Percentiles rank a stretch among this genome's conserved stretches.
Evolutionary conservation across 2,329 filamentous ascomycete genomes (phyloP).

Genomic region (Domatiomyces catenatus): DNA sequence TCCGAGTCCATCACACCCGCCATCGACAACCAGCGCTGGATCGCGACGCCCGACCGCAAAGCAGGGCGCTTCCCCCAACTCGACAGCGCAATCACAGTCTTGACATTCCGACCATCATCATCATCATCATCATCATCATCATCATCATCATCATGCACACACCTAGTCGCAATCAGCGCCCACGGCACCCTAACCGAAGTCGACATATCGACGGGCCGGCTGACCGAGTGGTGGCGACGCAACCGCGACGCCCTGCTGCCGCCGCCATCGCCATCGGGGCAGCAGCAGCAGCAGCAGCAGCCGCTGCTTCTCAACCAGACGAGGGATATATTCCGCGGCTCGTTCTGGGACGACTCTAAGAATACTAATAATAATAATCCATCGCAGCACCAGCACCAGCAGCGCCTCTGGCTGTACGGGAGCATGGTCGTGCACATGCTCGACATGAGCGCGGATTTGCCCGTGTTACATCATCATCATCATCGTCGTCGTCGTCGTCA

Average conservation of each 20-base stretch:
- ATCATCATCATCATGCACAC: constrained; percentile 23
- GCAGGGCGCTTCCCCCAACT: constrained; percentile 51
- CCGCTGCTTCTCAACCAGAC: constrained; percentile 46
- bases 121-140: constrained; percentile 13
- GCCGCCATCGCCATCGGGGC: constrained; percentile 49
- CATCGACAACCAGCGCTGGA: constrained; percentile 54
- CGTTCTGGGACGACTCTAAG: constrained; percentile 43
- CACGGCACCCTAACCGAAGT: constrained; percentile 61
- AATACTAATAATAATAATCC: constrained; percentile 17
- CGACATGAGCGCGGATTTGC: constrained; percentile 59
- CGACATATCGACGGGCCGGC: constrained; percentile 56
- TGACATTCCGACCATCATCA: constrained; percentile 48
- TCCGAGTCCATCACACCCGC: constrained; percentile 20
- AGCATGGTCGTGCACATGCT: constrained; percentile 83
- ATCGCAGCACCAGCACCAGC: constrained; percentile 18
- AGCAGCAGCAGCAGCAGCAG: constrained; percentile 66
- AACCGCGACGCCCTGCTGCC: constrained; percentile 67
- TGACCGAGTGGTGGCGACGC: constrained; percentile 73
- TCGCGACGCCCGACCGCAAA: constrained; percentile 50
- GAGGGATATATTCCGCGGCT: constrained; percentile 1
- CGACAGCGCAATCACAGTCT: constrained; percentile 45
- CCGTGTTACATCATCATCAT: constrained; percentile 5
- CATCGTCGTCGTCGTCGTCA: too few relatives aligned
- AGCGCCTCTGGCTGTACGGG: constrained; percentile 76
- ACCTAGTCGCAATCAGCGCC: constrained; percentile 46